Conservation (phyloP, 108 stramenopile species). For the Skeletonema potamos region DNA sequence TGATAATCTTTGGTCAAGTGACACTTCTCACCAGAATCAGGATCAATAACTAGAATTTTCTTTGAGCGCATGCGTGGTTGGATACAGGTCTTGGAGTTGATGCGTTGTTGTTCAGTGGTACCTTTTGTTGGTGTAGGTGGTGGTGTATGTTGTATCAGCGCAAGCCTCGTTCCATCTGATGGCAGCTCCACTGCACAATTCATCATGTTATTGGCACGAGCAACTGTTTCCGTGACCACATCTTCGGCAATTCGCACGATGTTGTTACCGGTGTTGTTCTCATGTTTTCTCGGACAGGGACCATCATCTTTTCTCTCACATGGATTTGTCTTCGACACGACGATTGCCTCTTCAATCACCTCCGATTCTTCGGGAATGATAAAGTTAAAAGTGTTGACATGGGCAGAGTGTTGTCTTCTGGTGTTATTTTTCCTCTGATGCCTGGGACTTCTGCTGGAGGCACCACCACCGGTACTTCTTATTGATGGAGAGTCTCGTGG, state of each 20-base stretch:
- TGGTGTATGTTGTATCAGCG: neutral
- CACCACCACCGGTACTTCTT: neutral
- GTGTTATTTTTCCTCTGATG: neutral
- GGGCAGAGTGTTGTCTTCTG: neutral
- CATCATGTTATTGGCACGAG: neutral
- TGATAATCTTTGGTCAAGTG: constrained; percentile 31
- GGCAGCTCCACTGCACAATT: constrained; percentile 1
- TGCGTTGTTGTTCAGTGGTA: neutral
- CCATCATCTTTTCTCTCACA: neutral
- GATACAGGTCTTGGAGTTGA: neutral
- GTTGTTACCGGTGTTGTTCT: neutral
- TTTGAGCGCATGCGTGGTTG: neutral
- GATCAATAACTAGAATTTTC: constrained; percentile 38
- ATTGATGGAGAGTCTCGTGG: neutral
- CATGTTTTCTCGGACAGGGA: neutral
- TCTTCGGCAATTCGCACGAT: neutral
- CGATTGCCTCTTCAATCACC: neutral
- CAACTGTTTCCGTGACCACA: neutral
- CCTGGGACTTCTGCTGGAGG: neutral
- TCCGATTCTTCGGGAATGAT: neutral
- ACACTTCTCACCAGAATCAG: constrained; percentile 25
- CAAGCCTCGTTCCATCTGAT: neutral
- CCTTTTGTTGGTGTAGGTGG: neutral
- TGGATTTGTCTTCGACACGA: neutral
- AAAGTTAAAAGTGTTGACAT: neutral